phyloP scores from a whole-genome alignment of 768 basidiomycete species.

The Lactarius hatsudake region DNA sequence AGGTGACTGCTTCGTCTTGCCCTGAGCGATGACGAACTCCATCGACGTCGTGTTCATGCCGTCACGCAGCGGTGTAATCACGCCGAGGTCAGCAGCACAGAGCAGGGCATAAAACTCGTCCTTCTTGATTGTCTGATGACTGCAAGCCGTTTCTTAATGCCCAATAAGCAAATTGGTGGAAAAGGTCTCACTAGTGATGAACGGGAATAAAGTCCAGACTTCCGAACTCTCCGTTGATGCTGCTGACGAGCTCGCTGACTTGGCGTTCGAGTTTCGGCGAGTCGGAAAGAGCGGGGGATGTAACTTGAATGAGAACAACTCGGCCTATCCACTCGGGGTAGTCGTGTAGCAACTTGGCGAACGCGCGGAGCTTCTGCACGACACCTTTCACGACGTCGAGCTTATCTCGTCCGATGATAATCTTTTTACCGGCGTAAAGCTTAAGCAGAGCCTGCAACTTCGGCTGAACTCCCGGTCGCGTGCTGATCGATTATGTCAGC shows the following conservation, averaged over 20 bases:
- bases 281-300: conserved; percentile 88
- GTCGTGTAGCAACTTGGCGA: conserved; percentile 88
- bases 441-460: conserved; percentile 81
- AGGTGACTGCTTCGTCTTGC: conserved; percentile 76
- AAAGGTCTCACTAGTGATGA: conserved; percentile 83
- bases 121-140: conserved; percentile 95
- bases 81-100: conserved; percentile 87
- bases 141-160: conserved; percentile 32
- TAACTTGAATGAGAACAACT: conserved; percentile 87
- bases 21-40: conserved; percentile 97
- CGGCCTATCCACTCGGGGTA: conserved; percentile 97
- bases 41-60: conserved; percentile 99
- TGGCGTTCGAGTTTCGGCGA: conserved; percentile 91
- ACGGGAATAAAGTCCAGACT: conserved; percentile 94
- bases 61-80: conserved; percentile 93
- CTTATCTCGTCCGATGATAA: conserved; percentile 96
- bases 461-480: conserved; percentile 80
- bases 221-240: conserved; percentile 95
- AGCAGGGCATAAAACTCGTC: conserved; percentile 97
- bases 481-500: conserved; percentile 36
- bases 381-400: conserved; percentile 98
- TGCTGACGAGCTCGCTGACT: conserved; percentile 89
- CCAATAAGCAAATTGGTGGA: not conserved
- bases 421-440: conserved; percentile 95
- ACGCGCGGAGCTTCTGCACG: conserved; percentile 95